A percentile compares a stretch with the other conserved stretches of the same genome.
These are phyloP conservation scores for Selaginella tamariscina DNA, from an alignment of 75 land plant species.

Conservation along the genomic window DNA sequence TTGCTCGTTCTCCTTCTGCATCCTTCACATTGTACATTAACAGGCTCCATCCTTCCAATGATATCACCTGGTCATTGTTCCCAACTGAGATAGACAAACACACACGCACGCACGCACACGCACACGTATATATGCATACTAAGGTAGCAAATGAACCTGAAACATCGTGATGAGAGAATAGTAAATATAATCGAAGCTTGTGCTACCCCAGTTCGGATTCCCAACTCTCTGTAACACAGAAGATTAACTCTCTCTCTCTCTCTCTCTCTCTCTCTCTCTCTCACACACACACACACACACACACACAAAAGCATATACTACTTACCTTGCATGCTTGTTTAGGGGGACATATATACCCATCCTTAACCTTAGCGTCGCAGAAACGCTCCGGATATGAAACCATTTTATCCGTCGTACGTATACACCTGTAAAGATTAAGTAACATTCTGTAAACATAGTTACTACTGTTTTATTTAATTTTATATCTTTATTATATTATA, in stretches of 20 bases:
- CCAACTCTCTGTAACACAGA: constrained; percentile 18
- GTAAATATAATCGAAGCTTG: constrained; percentile 18
- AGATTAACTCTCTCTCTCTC: constrained; percentile 14
- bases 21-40: constrained; percentile 21
- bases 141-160: constrained; percentile 17
- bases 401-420: not conserved
- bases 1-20: constrained; percentile 14
- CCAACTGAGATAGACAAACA: constrained; percentile 3
- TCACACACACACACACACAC: constrained; percentile 12
- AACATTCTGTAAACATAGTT: too few species aligned
- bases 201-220: constrained; percentile 27
- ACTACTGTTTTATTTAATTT: not conserved
- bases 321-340: not conserved
- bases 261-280: not conserved
- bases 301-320: not conserved
- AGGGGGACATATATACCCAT: not conserved
- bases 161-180: constrained; percentile 20
- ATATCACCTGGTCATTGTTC: constrained; percentile 14
- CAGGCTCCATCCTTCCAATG: constrained; percentile 34
- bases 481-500: not conserved
- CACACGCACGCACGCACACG: not conserved
- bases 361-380: not conserved
- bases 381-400: not conserved
- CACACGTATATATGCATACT: not conserved
- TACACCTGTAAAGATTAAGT: not conserved